Base-by-base conservation (phyloP, 2,329 filamentous ascomycete species). In the Triangularia verruculosa region DNA sequence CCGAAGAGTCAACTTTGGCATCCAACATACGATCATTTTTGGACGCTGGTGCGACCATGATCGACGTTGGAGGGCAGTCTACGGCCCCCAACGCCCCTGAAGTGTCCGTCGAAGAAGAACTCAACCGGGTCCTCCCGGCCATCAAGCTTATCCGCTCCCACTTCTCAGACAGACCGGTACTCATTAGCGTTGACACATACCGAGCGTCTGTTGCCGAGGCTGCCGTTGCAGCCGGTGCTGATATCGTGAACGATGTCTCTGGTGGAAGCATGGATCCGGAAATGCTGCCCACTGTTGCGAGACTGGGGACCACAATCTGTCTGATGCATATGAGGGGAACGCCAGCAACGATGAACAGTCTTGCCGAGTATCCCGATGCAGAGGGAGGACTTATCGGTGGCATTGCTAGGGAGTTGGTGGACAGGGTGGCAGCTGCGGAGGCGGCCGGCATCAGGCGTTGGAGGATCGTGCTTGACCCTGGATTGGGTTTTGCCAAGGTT, bases 301-400 rank as follows among this genome's bases (percentile, higher is more conserved):
- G 83, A 4, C 83, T 95, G 0, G 89, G 91, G 34, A 92, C 89
- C 70, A 92, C 93, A 2, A 87, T 97, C 30, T 85, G 83, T 66
- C 82, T 97, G 59, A 96, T 96, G 92, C 93, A 97, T 78, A 97
- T 95, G 91, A 91, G 93, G 70, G 93, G 93, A 58, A 91, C 87
- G 2, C 92, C 93, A 0, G 83, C 85, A 58, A 96, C 90, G 1
- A 97, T 97, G 93, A 87, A 81, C 67, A 78, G 78, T 27, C 77
- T 91, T 5, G 86, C 86, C 53, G 76, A 84, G 56, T 97, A 97
- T 73, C 86, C 88, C 0, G 76, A 65, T 57, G 34, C 67, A 57
- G 77, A 68, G 24, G 67, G 63, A n/a, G 68, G 69, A 2, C 76
- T 96, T 24, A 78, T 94, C 20, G 74, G 81, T 0, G 86, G 84